Conservation (phyloP, 495 filamentous ascomycete species). For the Bacidia rubella region DNA sequence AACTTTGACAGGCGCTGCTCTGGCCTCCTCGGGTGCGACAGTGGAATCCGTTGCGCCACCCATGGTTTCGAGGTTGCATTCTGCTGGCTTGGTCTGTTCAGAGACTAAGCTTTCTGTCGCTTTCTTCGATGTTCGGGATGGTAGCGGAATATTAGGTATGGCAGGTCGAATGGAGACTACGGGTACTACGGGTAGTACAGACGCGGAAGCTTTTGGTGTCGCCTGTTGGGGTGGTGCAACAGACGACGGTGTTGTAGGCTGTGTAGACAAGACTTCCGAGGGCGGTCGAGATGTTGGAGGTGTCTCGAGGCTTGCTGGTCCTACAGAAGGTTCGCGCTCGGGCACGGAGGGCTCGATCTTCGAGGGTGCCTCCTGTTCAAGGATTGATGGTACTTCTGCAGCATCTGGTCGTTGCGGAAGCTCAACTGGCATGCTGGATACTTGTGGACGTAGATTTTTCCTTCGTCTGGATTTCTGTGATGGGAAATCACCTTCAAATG, state of each 20-base stretch:
- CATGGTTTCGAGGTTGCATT: slow-evolving; percentile 1
- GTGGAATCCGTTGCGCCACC: slow-evolving; percentile 2
- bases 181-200: slow-evolving; percentile 34
- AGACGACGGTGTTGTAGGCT: slow-evolving; percentile 60
- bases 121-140: slow-evolving; percentile 31
- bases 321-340: slow-evolving; percentile 22
- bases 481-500: slow-evolving; percentile 54
- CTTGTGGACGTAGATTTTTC: slow-evolving; percentile 16
- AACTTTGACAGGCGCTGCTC: slow-evolving; percentile 24
- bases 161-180: slow-evolving; percentile 55
- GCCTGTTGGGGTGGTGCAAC: slow-evolving; percentile 21
- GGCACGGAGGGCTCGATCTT: slow-evolving; percentile 19
- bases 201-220: slow-evolving; percentile 31
- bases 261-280: slow-evolving; percentile 52
- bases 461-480: slow-evolving; percentile 25
- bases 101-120: slow-evolving; percentile 25
- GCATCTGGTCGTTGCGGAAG: slow-evolving; percentile 13
- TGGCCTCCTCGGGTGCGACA: slow-evolving; percentile 25
- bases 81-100: slow-evolving; percentile 24
- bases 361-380: slow-evolving; percentile 19
- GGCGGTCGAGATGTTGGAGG: slow-evolving; percentile 52
- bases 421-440: slow-evolving; percentile 14
- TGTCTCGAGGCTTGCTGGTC: slow-evolving; percentile 46
- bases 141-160: slow-evolving; percentile 40
- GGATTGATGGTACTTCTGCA: neutral